These are phyloP conservation scores for Apiospora arundinis DNA, from an alignment of 2,329 filamentous ascomycete species.

Conservation along the genomic window DNA sequence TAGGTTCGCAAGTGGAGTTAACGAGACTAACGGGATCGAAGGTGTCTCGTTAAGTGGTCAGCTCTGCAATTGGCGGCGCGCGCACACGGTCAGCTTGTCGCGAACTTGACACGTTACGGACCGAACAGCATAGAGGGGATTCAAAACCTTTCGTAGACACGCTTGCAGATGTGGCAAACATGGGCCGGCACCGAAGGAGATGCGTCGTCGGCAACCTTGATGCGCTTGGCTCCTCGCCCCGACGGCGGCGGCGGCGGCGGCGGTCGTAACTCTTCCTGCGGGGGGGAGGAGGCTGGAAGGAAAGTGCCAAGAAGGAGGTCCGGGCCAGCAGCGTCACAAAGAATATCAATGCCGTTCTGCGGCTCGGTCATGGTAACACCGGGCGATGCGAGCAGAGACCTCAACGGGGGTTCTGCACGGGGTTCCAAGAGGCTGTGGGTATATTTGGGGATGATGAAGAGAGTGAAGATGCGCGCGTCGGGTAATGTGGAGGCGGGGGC, in stretches of 20 bases:
- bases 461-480: slow-evolving; percentile 18
- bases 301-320: slow-evolving; percentile 28
- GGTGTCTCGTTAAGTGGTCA: slow-evolving; percentile 38
- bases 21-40: slow-evolving; percentile 34
- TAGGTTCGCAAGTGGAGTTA: neutral
- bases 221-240: slow-evolving; percentile 28
- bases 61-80: slow-evolving; percentile 26
- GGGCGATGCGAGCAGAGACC: neutral
- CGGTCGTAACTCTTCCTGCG: slow-evolving; percentile 5
- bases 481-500: slow-evolving; percentile 4
- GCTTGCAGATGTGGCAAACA: slow-evolving; percentile 37
- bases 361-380: slow-evolving; percentile 31
- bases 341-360: slow-evolving; percentile 38
- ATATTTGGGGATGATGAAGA: neutral
- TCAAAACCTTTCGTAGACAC: slow-evolving; percentile 37
- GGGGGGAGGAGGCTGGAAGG: slow-evolving; percentile 21
- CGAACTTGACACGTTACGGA: neutral
- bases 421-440: neutral
- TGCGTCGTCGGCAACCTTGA: slow-evolving; percentile 29
- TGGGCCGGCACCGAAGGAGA: slow-evolving; percentile 27
- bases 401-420: neutral
- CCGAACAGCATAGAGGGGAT: neutral
- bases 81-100: slow-evolving; percentile 1
- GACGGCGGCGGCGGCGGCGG: slow-evolving; percentile 21
- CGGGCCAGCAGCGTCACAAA: slow-evolving; percentile 38